These are phyloP conservation scores for Mallotus nudiflorus DNA, from an alignment of 345 rosid genomes.

Conservation along the genomic window DNA sequence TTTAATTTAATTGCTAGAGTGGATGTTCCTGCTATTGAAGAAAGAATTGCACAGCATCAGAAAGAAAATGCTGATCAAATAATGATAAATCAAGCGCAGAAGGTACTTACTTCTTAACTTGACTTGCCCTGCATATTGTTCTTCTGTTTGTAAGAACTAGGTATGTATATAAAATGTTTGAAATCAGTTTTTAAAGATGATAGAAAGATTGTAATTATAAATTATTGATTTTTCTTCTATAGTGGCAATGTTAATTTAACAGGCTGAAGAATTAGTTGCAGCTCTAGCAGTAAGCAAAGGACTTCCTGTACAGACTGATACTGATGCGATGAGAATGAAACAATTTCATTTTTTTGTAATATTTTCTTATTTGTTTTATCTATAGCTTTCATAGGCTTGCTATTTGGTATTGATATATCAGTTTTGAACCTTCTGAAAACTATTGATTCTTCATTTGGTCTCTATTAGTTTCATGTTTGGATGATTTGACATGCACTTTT, in stretches of 20 bases:
- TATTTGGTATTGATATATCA: neutral
- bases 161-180: neutral
- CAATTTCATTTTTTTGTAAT: neutral
- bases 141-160: neutral
- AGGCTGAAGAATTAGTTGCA: constrained; percentile 93
- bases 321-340: constrained; percentile 56
- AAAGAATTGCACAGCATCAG: constrained; percentile 65
- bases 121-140: neutral
- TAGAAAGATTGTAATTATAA: neutral
- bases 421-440: too few species aligned
- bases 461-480: neutral
- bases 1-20: constrained; percentile 70
- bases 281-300: constrained; percentile 88
- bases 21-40: constrained; percentile 73
- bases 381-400: neutral
- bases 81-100: constrained; percentile 76
- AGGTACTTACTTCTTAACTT: constrained; percentile 49
- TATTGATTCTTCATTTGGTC: neutral
- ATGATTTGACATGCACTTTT: neutral
- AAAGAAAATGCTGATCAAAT: constrained; percentile 88
- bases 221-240: constrained; percentile 10
- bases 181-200: neutral
- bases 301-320: constrained; percentile 45
- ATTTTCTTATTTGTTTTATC: neutral
- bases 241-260: constrained; percentile 26